Conservation (phyloP, 2,329 filamentous ascomycete genomes). For the Lasiodiplodia sp. region DNA sequence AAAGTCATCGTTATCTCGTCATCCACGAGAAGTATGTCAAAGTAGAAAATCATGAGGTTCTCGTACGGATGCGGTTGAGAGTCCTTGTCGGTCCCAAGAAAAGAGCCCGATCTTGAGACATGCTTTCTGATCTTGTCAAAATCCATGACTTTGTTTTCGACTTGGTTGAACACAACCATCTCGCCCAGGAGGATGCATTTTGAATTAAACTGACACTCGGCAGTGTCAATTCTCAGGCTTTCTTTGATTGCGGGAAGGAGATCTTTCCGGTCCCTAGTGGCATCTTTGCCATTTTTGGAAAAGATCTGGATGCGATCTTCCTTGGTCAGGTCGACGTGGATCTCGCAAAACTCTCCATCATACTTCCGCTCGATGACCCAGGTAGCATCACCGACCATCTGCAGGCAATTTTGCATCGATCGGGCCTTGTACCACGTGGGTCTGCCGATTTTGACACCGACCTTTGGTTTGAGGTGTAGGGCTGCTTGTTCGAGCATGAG, state of each 20-base stretch:
- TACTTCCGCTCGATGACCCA: conserved; percentile 84
- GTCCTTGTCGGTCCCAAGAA: conserved; percentile 72
- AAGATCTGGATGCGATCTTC: conserved; percentile 76
- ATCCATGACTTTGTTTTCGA: conserved; percentile 68
- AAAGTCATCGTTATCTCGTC: conserved; percentile 59
- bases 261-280: conserved; percentile 71
- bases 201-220: conserved; percentile 65
- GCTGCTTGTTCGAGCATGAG: conserved; percentile 49
- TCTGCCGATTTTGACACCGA: conserved; percentile 56
- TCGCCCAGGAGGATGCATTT: conserved; percentile 86
- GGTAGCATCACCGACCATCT: conserved; percentile 64
- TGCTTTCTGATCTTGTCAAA: conserved; percentile 88
- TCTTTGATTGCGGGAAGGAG: conserved; percentile 70
- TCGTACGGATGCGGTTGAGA: conserved; percentile 65
- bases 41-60: conserved; percentile 68
- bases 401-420: conserved; percentile 74
- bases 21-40: conserved; percentile 66
- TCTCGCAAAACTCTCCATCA: conserved; percentile 89
- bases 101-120: conserved; percentile 74
- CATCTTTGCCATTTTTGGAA: conserved; percentile 91
- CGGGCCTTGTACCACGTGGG: conserved; percentile 54
- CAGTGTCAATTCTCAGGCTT: conserved; percentile 67
- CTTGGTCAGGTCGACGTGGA: conserved; percentile 76
- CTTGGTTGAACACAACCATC: conserved; percentile 77
- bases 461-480: conserved; percentile 44